phyloP scores from a whole-genome alignment of 1,284 basidiomycete species.

The Wolfiporia cocos region DNA sequence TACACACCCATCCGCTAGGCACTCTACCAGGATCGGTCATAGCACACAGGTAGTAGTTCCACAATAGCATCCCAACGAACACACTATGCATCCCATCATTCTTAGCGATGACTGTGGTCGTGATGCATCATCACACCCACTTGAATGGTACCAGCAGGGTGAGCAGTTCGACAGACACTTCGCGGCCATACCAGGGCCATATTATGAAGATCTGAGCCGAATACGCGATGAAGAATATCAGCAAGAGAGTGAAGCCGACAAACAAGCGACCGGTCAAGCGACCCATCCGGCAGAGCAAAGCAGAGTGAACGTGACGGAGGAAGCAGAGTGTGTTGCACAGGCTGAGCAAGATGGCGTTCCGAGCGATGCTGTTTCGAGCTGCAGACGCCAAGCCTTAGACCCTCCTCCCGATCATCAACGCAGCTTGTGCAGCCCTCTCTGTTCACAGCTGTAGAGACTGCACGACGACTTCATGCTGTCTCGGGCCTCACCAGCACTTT shows the following conservation, averaged over 20 bases:
- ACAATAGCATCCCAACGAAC: constrained; percentile 72
- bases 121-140: constrained; percentile 49
- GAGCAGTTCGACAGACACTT: constrained; percentile 65
- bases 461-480: neutral
- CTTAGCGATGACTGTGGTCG: too few relatives aligned
- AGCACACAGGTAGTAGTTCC: constrained; percentile 85
- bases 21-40: constrained; percentile 80
- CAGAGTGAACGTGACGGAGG: too few relatives aligned
- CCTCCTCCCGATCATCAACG: too few relatives aligned
- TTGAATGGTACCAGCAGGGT: constrained; percentile 84
- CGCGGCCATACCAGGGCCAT: constrained; percentile 86
- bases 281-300: constrained; percentile 36
- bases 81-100: constrained; percentile 36
- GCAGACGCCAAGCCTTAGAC: too few relatives aligned
- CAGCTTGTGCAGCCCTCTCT: too few relatives aligned
- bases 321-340: too few relatives aligned
- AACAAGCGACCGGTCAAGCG: constrained; percentile 52
- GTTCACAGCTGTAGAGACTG: too few relatives aligned
- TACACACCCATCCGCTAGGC: constrained; percentile 72
- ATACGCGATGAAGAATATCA: constrained; percentile 88
- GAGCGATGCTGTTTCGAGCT: too few relatives aligned
- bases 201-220: constrained; percentile 86
- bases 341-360: too few relatives aligned
- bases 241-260: constrained; percentile 63
- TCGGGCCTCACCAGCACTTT: constrained; percentile 1